Percentiles rank a stretch among this genome's conserved stretches.
These are phyloP conservation scores for Tanozyma kutaoensis DNA, from an alignment of 805 yeast genomes.

Conservation along the genomic window DNA sequence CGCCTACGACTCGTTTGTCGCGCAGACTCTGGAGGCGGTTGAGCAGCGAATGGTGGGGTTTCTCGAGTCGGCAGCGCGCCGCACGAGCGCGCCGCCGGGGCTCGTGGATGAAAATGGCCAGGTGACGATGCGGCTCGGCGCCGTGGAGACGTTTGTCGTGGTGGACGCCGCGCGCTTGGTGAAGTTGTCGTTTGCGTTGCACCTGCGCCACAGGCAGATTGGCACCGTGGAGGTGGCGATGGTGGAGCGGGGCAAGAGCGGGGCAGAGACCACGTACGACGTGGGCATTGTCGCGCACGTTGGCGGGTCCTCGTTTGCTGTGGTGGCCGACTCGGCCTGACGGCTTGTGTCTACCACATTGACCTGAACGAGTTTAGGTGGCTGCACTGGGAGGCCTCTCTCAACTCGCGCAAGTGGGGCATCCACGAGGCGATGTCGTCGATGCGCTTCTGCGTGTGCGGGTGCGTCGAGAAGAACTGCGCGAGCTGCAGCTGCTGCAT, in stretches of 20 bases:
- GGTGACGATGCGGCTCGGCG: conserved; percentile 11
- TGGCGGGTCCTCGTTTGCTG: too few species aligned
- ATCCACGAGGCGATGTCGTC: conserved; percentile 56
- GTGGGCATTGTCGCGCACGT: too few species aligned
- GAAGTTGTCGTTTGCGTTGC: too few species aligned
- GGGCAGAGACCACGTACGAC: too few species aligned
- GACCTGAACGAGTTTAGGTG: too few species aligned
- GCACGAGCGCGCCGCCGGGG: conserved; percentile 1
- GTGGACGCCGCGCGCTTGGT: too few species aligned
- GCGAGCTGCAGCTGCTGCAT: conserved; percentile 21
- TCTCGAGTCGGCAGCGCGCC: too few species aligned
- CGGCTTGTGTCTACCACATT: too few species aligned
- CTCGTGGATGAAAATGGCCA: conserved; percentile 21
- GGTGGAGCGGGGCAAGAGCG: too few species aligned
- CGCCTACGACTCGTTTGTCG: conserved; percentile 20
- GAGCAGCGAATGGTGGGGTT: conserved; percentile 14
- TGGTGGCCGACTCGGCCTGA: too few species aligned
- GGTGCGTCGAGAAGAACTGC: conserved; percentile 81
- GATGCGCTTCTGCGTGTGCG: conserved; percentile 65
- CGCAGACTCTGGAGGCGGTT: conserved; percentile 12
- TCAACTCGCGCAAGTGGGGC: conserved; percentile 36
- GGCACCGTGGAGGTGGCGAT: too few species aligned
- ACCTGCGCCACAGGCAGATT: too few species aligned
- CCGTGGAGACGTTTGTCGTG: conserved; percentile 8
- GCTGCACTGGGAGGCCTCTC: conserved; percentile 28